phyloP scores from a whole-genome alignment of 257 asterid genomes.

The Salvia rosmarinus region DNA sequence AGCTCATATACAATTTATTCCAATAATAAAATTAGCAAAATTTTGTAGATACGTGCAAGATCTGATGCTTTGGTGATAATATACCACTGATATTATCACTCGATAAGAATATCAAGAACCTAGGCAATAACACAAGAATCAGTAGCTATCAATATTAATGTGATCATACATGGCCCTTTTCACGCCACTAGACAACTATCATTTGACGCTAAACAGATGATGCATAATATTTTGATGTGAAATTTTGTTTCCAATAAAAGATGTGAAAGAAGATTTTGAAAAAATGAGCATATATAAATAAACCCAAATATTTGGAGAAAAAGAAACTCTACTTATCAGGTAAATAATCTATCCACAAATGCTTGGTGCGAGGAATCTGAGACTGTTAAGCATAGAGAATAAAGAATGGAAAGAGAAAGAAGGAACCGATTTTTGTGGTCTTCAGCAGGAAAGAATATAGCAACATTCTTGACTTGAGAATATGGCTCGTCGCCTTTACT shows the following conservation, averaged over 20 bases:
- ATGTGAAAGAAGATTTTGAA: neutral
- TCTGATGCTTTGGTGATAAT: conserved; percentile 35
- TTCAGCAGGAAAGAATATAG: conserved; percentile 55
- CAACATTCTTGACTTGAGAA: conserved; percentile 77
- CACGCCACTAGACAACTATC: conserved; percentile 5
- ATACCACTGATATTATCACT: conserved; percentile 18
- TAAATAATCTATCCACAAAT: conserved; percentile 27
- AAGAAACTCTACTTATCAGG: conserved; percentile 31
- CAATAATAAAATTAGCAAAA: conserved; percentile 9
- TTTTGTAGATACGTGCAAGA: conserved; percentile 11
- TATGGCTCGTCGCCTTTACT: conserved; percentile 53
- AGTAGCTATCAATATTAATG: conserved; percentile 8
- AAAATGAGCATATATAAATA: neutral
- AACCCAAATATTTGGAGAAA: conserved; percentile 7
- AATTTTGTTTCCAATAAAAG: neutral
- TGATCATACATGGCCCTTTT: conserved; percentile 13
- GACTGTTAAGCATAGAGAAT: conserved; percentile 45
- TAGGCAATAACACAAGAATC: conserved; percentile 5
- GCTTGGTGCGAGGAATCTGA: conserved; percentile 43
- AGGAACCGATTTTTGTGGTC: conserved; percentile 79
- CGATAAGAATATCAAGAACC: neutral
- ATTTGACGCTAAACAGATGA: conserved; percentile 18
- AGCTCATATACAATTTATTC: too few relatives aligned
- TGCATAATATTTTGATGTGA: neutral
- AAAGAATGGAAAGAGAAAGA: conserved; percentile 39